Conservation (phyloP, 2,329 filamentous ascomycete genomes). For the Sporothrix brunneoviolacea region DNA sequence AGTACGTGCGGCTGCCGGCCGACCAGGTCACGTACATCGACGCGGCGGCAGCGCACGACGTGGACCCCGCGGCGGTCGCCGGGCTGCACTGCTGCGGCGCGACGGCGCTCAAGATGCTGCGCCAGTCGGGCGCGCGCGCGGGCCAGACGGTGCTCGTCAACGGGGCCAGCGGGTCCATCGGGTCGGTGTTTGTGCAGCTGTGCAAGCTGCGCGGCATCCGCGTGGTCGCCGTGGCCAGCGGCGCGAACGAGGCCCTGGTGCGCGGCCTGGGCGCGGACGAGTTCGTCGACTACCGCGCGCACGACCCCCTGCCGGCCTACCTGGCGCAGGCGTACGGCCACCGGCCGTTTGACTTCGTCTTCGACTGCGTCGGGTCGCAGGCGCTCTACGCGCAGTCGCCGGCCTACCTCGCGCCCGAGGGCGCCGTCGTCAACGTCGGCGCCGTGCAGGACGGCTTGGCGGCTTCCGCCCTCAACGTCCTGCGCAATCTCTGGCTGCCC, state of each 20-base stretch:
- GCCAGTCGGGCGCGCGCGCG: slow-evolving; percentile 18
- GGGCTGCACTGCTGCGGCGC: too few relatives aligned
- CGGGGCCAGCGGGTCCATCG: slow-evolving; percentile 45
- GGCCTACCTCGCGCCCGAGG: slow-evolving; percentile 30
- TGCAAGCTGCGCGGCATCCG: slow-evolving; percentile 32
- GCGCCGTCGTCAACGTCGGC: slow-evolving; percentile 29
- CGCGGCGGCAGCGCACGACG: too few relatives aligned
- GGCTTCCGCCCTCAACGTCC: not conserved
- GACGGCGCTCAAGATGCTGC: slow-evolving; percentile 25
- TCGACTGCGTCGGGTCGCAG: slow-evolving; percentile 43
- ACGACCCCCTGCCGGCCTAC: slow-evolving; percentile 28
- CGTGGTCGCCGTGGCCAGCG: slow-evolving; percentile 41
- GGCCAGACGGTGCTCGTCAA: slow-evolving; percentile 39
- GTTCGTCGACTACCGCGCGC: slow-evolving; percentile 35
- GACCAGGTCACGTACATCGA: too few relatives aligned
- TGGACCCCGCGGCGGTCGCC: too few relatives aligned
- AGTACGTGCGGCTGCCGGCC: too few relatives aligned
- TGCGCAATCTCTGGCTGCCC: slow-evolving; percentile 17
- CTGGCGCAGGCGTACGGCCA: slow-evolving; percentile 27
- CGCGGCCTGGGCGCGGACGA: slow-evolving; percentile 40
- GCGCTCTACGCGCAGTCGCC: slow-evolving; percentile 35
- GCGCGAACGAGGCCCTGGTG: slow-evolving; percentile 38
- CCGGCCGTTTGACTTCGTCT: slow-evolving; percentile 33
- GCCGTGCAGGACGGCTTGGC: slow-evolving; percentile 22
- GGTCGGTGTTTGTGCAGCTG: slow-evolving; percentile 39